phyloP scores from a whole-genome alignment of 495 filamentous ascomycete genomes.

The Lasiosphaeris hirsuta region DNA sequence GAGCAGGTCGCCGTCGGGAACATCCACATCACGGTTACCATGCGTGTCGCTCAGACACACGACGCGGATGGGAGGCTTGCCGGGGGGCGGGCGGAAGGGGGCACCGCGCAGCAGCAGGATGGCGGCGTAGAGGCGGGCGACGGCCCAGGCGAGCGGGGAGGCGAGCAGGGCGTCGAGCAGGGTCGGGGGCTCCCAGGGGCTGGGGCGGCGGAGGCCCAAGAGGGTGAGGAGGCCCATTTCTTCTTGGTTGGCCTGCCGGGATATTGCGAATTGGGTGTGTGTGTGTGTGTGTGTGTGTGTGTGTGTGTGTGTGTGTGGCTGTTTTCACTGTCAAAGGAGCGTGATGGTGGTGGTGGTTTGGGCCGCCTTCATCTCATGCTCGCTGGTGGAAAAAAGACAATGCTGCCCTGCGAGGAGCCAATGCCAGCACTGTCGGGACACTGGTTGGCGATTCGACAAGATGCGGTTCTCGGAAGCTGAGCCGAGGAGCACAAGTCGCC shows the following conservation, averaged over 20 bases:
- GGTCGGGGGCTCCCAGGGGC: slow-evolving; percentile 50
- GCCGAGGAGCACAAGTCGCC: too few species aligned
- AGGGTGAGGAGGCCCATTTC: slow-evolving; percentile 34
- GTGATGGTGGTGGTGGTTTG: too few species aligned
- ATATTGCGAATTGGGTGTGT: too few species aligned
- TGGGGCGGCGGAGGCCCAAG: slow-evolving; percentile 37
- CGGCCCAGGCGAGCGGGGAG: slow-evolving; percentile 49
- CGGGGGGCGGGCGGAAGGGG: slow-evolving; percentile 51
- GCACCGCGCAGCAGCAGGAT: slow-evolving; percentile 62
- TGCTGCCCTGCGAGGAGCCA: too few species aligned
- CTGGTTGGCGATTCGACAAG: too few species aligned
- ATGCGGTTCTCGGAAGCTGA: too few species aligned
- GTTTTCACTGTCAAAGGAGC: too few species aligned
- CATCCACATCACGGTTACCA: slow-evolving; percentile 37
- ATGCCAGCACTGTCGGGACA: too few species aligned
- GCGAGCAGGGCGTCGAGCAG: slow-evolving; percentile 43
- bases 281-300: not conserved
- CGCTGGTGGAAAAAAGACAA: too few species aligned
- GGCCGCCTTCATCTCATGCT: too few species aligned
- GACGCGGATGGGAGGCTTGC: slow-evolving; percentile 59
- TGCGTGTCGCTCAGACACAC: slow-evolving; percentile 94
- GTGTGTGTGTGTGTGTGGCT: too few species aligned
- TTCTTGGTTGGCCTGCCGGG: too few species aligned
- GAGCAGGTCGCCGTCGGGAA: slow-evolving; percentile 79
- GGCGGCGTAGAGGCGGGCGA: slow-evolving; percentile 54